These are phyloP conservation scores for Zygotorulaspora danielsina DNA, from an alignment of 805 yeast genomes.

Conservation along the genomic window DNA sequence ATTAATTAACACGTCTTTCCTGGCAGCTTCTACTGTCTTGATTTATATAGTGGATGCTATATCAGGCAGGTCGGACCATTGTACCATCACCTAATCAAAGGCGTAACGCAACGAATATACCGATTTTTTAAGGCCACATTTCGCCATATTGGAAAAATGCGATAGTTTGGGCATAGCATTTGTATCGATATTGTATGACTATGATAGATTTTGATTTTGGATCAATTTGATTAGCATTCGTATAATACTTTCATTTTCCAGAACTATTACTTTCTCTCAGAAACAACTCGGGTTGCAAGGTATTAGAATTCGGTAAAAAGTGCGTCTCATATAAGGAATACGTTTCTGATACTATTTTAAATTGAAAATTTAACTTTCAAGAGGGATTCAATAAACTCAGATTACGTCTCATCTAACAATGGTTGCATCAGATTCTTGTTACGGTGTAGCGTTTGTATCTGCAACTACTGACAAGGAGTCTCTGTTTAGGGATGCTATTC, in stretches of 20 bases:
- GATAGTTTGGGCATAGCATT: conserved; percentile 1
- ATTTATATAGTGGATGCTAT: too few relatives aligned
- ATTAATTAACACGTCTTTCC: too few relatives aligned
- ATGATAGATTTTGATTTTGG: background rate
- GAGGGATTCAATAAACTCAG: conserved; percentile 1
- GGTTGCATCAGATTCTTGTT: conserved; percentile 29
- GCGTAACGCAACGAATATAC: conserved; percentile 13
- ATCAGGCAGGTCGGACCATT: background rate
- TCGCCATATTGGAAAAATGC: background rate
- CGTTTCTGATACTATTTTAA: conserved; percentile 2
- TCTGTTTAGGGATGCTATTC: conserved; percentile 44
- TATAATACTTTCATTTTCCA: background rate
- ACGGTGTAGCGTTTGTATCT: conserved; percentile 55
- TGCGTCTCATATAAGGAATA: conserved; percentile 2
- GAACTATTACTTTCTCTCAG: background rate
- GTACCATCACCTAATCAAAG: conserved; percentile 11
- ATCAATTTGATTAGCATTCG: background rate
- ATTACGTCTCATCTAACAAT: conserved; percentile 3
- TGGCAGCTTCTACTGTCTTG: too few relatives aligned
- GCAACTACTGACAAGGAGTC: conserved; percentile 51
- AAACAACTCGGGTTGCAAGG: background rate
- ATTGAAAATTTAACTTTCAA: background rate
- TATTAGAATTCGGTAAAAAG: background rate
- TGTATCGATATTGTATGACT: conserved; percentile 1
- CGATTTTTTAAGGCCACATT: conserved; percentile 4